phyloP scores from a whole-genome alignment of 306 rosid species.

The Prunus mira region DNA sequence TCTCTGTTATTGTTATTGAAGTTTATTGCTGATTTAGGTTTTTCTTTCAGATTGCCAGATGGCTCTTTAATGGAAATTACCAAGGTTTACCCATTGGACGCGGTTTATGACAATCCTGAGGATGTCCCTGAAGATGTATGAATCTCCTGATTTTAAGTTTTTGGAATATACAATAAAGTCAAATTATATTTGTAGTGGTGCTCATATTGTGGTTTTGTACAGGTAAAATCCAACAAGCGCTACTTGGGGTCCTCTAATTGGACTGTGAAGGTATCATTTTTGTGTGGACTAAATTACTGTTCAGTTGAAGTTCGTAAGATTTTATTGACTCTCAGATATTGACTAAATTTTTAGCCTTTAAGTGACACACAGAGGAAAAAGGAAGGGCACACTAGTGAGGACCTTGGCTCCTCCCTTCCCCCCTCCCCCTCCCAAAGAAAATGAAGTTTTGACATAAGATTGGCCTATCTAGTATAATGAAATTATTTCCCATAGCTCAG shows the following conservation, averaged over 20 bases:
- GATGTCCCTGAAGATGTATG: slow-evolving; percentile 95
- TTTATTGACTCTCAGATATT: neutral
- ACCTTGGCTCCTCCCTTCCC: neutral
- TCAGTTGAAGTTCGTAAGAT: neutral
- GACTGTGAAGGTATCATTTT: slow-evolving; percentile 76
- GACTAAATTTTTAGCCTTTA: neutral
- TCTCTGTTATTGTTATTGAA: neutral
- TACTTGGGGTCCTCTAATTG: slow-evolving; percentile 79
- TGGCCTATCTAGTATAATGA: neutral
- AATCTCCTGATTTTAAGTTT: neutral
- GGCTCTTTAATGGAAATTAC: slow-evolving; percentile 90
- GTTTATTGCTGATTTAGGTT: neutral
- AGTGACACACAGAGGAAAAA: neutral
- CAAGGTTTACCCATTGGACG: slow-evolving; percentile 93
- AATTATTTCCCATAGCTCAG: neutral
- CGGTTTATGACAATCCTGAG: slow-evolving; percentile 75
- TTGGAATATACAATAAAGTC: neutral
- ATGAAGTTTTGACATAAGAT: neutral
- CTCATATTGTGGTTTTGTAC: slow-evolving; percentile 4
- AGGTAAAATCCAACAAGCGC: slow-evolving; percentile 83
- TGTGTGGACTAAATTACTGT: neutral
- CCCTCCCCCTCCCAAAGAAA: neutral
- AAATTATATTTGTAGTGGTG: neutral
- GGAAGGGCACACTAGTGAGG: neutral
- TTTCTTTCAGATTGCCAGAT: slow-evolving; percentile 62